Evolutionary conservation across 768 basidiomycete species (phyloP).

Genomic region (Pleurotus giganteus): DNA sequence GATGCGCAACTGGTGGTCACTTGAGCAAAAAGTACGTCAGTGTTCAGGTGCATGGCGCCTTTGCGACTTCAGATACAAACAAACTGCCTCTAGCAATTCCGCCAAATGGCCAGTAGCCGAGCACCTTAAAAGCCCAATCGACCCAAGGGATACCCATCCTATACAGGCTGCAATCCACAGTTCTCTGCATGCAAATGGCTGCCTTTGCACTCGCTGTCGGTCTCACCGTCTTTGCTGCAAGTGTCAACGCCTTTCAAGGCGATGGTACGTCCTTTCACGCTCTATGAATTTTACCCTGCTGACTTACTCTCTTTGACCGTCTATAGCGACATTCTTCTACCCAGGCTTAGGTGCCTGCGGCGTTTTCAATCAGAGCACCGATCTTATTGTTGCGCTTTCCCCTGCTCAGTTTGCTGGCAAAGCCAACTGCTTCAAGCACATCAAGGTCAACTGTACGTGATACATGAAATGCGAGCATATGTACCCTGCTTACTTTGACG

Average conservation of each 20-base stretch:
- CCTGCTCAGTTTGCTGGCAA: conserved; percentile 17
- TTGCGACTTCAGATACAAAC: too few species aligned
- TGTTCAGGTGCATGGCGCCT: too few species aligned
- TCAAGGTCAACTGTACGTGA: conserved; percentile 21
- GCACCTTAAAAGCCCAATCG: too few species aligned
- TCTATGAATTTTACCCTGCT: background rate
- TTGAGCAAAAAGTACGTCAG: too few species aligned
- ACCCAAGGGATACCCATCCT: too few species aligned
- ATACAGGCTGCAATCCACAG: too few species aligned
- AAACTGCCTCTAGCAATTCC: too few species aligned
- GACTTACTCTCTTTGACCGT: too few species aligned
- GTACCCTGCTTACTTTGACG: background rate
- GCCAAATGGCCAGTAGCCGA: too few species aligned
- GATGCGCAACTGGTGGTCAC: too few species aligned
- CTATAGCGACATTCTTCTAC: conserved; percentile 7
- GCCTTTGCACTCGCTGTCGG: background rate
- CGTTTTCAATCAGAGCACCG: conserved; percentile 14
- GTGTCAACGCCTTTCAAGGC: conserved; percentile 5
- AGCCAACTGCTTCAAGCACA: conserved; percentile 20
- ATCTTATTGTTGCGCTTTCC: conserved; percentile 24
- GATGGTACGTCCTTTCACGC: background rate
- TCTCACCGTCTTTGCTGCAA: background rate
- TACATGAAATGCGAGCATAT: too few species aligned
- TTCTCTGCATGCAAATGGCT: too few species aligned
- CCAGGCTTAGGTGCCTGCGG: conserved; percentile 22